Percentiles rank a stretch among this genome's conserved stretches.
Conservation (phyloP, 495 filamentous ascomycete genomes). For the Penicillium egyptiacum region DNA sequence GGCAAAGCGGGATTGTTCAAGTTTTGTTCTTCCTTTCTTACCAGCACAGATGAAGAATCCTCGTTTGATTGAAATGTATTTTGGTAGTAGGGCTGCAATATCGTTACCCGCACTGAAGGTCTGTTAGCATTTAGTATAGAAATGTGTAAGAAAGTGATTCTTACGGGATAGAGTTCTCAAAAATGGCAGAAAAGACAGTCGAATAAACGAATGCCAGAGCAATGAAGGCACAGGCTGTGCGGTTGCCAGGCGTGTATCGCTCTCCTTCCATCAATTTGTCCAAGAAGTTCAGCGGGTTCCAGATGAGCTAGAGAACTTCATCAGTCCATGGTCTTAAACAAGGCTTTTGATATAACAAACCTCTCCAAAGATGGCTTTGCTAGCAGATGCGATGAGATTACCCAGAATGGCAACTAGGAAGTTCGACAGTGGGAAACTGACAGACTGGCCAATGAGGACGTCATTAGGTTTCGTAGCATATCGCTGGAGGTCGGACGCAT, state of each 20-base stretch:
- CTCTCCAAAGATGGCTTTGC: conserved; percentile 26
- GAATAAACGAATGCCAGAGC: conserved; percentile 29
- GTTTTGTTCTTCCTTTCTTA: not conserved
- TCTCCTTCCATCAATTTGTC: conserved; percentile 32
- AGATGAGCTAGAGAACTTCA: conserved; percentile 21
- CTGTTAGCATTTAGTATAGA: conserved; percentile 2
- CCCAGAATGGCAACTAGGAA: conserved; percentile 27
- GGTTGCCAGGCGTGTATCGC: conserved; percentile 27
- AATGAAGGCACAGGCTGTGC: conserved; percentile 28
- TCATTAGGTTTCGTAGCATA: conserved; percentile 38
- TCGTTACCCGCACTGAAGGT: conserved; percentile 29
- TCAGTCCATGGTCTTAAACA: not conserved
- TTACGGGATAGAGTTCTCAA: conserved; percentile 36
- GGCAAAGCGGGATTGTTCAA: not conserved
- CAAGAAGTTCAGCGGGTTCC: conserved; percentile 27
- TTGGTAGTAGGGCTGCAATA: conserved; percentile 30
- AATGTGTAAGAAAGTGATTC: not conserved
- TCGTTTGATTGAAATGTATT: conserved; percentile 33
- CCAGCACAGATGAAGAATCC: conserved; percentile 33
- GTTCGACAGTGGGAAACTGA: conserved; percentile 38
- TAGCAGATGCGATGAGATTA: conserved; percentile 26
- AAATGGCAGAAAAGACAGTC: conserved; percentile 29
- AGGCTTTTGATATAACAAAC: conserved; percentile 1
- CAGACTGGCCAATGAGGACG: conserved; percentile 34
- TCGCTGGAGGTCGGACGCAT: conserved; percentile 46